Conservation (phyloP, 139 green algal genomes). For the Edaphochlamys debaryana region DNA sequence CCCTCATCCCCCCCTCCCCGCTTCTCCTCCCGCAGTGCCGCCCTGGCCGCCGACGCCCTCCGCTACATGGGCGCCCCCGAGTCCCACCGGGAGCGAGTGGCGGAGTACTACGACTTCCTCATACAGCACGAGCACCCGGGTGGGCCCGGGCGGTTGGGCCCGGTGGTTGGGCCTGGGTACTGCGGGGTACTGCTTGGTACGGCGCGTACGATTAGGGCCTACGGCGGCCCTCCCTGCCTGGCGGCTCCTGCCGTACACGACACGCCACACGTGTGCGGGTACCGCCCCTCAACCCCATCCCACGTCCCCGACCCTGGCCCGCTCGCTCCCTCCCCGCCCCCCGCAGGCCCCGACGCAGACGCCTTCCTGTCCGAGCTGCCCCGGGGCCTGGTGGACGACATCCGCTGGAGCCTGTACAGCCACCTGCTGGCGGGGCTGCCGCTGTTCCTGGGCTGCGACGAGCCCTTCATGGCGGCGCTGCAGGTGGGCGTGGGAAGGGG, state of each 20-base stretch:
- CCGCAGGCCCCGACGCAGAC: constrained; percentile 55
- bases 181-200: not conserved
- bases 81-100: not conserved
- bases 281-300: too few relatives aligned
- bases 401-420: constrained; percentile 41
- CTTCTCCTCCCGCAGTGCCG: too few relatives aligned
- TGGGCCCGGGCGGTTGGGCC: not conserved
- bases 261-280: too few relatives aligned
- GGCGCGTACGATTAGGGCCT: too few relatives aligned
- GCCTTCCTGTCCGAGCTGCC: constrained; percentile 46
- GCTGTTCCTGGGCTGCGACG: constrained; percentile 52
- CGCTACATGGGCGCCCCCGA: constrained; percentile 54
- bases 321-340: too few relatives aligned
- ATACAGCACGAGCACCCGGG: constrained; percentile 48
- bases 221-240: too few relatives aligned
- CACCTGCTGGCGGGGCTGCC: constrained; percentile 4
- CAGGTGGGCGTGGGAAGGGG: not conserved
- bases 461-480: constrained; percentile 48
- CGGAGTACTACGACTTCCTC: constrained; percentile 66
- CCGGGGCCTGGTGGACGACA: constrained; percentile 48
- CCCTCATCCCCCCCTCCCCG: too few relatives aligned
- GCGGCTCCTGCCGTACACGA: too few relatives aligned
- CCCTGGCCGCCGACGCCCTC: constrained; percentile 49
- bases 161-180: not conserved
- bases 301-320: too few relatives aligned